phyloP scores from a whole-genome alignment of 1,139 yeast species.

The Geotrichum citri-aurantii region DNA sequence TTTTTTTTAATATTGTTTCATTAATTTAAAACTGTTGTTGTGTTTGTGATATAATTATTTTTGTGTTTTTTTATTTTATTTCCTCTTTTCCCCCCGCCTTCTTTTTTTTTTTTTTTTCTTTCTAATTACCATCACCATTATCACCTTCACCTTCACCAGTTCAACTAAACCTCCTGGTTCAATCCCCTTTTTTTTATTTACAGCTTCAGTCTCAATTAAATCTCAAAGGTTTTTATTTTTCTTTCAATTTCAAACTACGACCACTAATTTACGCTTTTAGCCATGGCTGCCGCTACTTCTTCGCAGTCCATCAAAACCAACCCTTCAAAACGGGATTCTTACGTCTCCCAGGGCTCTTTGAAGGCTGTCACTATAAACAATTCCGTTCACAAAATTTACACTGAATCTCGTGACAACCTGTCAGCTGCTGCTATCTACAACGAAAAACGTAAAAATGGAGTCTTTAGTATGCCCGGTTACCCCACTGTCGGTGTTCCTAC shows the following conservation, averaged over 20 bases:
- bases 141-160: background rate
- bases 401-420: slow-evolving; percentile 16
- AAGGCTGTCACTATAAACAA: slow-evolving; percentile 18
- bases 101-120: background rate
- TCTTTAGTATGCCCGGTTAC: slow-evolving; percentile 63
- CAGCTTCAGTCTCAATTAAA: background rate
- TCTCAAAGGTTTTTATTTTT: no score
- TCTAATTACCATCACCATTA: background rate
- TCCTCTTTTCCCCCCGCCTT: slow-evolving; percentile 1
- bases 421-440: slow-evolving; percentile 53
- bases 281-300: slow-evolving; percentile 12
- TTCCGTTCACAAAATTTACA: slow-evolving; percentile 14
- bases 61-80: background rate
- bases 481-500: slow-evolving; percentile 61
- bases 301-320: slow-evolving; percentile 12
- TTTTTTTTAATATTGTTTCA: background rate
- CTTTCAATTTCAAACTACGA: background rate
- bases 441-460: slow-evolving; percentile 71
- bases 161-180: background rate
- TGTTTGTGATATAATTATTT: no score
- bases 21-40: background rate
- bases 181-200: background rate
- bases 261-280: background rate
- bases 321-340: slow-evolving; percentile 7
- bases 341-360: background rate